phyloP scores from a whole-genome alignment of 1,284 basidiomycete genomes.

The Rhodotorula sp. region DNA sequence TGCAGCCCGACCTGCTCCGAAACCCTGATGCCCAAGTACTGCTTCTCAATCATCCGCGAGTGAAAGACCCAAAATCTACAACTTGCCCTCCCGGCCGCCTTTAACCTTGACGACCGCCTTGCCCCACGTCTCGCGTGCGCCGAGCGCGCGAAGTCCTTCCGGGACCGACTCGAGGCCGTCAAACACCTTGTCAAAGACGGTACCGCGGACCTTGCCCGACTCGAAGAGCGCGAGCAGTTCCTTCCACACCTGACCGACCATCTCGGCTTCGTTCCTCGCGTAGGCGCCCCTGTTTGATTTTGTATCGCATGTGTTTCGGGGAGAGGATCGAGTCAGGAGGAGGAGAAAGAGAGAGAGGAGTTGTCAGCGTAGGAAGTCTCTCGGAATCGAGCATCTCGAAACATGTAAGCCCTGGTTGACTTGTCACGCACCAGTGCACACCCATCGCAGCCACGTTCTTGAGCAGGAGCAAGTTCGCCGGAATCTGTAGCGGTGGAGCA shows the following conservation, averaged over 20 bases:
- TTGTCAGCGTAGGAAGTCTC: too few relatives aligned
- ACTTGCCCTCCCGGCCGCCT: conserved; percentile 23
- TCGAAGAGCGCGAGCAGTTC: conserved; percentile 70
- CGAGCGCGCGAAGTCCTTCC: conserved; percentile 55
- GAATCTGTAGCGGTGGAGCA: conserved; percentile 57
- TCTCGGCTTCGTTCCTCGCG: conserved; percentile 66
- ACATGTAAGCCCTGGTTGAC: too few relatives aligned
- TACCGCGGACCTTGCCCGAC: conserved; percentile 66
- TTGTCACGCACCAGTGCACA: conserved; percentile 65
- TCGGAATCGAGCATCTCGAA: too few relatives aligned
- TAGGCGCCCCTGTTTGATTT: conserved; percentile 32
- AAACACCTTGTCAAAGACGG: conserved; percentile 71
- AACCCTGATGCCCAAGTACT: neutral
- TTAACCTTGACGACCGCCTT: conserved; percentile 74
- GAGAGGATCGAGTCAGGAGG: neutral
- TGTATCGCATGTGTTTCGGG: neutral
- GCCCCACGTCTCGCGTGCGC: conserved; percentile 86
- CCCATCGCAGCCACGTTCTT: conserved; percentile 83
- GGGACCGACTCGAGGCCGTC: conserved; percentile 68
- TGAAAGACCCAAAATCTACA: conserved; percentile 4
- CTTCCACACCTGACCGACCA: conserved; percentile 69
- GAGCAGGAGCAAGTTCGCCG: conserved; percentile 80
- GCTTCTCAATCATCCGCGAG: neutral
- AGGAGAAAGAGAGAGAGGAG: too few relatives aligned
- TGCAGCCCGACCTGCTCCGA: too few relatives aligned